Percentiles rank a stretch among this genome's conserved stretches.
Conservation (phyloP, 495 filamentous ascomycete genomes). For the Neurospora pannonica region DNA sequence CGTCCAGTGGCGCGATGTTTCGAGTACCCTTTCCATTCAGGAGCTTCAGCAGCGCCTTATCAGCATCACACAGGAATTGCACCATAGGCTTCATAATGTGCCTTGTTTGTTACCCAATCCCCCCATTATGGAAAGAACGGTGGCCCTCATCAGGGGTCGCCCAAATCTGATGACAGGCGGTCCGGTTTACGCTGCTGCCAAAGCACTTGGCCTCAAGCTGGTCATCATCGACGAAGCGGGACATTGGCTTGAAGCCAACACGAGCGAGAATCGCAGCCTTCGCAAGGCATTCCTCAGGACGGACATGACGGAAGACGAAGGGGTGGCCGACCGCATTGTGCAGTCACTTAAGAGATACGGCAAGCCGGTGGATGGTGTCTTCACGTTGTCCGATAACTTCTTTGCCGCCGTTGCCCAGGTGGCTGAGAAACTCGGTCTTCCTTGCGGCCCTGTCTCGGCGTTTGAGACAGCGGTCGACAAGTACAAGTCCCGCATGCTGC, state of each 20-base stretch:
- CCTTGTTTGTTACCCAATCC: constrained; percentile 19
- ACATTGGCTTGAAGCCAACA: constrained; percentile 35
- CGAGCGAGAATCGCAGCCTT: constrained; percentile 20
- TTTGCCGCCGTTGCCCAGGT: constrained; percentile 27
- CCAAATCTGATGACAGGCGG: constrained; percentile 28
- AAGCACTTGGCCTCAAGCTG: constrained; percentile 33
- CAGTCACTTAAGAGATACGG: constrained; percentile 22
- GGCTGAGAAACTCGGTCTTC: constrained; percentile 24
- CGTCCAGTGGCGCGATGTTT: constrained; percentile 16
- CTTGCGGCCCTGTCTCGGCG: constrained; percentile 21
- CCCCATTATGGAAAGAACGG: constrained; percentile 16
- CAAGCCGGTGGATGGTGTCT: constrained; percentile 26
- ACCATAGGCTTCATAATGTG: constrained; percentile 10
- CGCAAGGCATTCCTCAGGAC: constrained; percentile 27
- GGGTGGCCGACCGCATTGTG: constrained; percentile 24
- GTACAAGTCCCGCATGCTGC: constrained; percentile 28
- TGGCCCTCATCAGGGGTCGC: constrained; percentile 29
- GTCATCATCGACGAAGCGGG: constrained; percentile 38
- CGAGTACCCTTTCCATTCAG: constrained; percentile 2
- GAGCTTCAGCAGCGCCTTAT: constrained; percentile 6
- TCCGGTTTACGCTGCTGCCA: constrained; percentile 28
- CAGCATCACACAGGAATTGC: constrained; percentile 10
- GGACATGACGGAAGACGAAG: constrained; percentile 24
- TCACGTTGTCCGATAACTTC: constrained; percentile 31
- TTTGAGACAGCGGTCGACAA: constrained; percentile 36